phyloP scores from a whole-genome alignment of 768 basidiomycete genomes.

The Lactarius hatsudake region DNA sequence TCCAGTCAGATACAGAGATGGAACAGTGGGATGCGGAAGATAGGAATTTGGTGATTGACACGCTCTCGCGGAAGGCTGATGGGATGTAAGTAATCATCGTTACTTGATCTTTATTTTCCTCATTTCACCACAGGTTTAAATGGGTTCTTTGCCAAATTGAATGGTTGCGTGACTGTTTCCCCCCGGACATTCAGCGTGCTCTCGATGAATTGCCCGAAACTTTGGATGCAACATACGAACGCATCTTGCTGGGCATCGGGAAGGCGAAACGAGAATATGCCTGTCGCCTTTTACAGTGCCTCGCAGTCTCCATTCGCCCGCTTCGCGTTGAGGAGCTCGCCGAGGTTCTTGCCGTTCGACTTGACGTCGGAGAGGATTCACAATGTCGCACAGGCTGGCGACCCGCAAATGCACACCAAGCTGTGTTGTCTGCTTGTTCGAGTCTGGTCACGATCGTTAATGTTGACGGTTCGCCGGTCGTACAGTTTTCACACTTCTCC shows the following conservation, averaged over 20 bases:
- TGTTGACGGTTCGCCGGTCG: neutral
- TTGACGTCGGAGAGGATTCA: neutral
- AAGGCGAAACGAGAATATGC: slow-evolving; percentile 6
- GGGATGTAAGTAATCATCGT: slow-evolving; percentile 6
- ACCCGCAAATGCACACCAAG: neutral
- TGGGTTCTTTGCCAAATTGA: slow-evolving; percentile 9
- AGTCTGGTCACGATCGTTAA: slow-evolving; percentile 3
- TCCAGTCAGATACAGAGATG: neutral
- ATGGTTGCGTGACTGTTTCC: neutral
- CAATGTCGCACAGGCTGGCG: neutral
- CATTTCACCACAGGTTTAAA: neutral
- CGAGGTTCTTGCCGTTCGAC: neutral
- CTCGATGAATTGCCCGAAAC: neutral
- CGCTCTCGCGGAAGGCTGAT: neutral
- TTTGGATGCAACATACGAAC: slow-evolving; percentile 6
- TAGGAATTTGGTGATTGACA: neutral
- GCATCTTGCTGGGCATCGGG: neutral
- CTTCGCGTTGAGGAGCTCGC: slow-evolving; percentile 8
- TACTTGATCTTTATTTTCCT: no score
- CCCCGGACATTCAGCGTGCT: neutral
- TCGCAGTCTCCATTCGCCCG: slow-evolving; percentile 8
- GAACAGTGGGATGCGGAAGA: slow-evolving; percentile 1
- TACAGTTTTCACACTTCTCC: slow-evolving; percentile 12
- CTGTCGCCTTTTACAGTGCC: slow-evolving; percentile 1
- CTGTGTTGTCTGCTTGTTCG: slow-evolving; percentile 8